Conservation (phyloP, 2,329 filamentous ascomycete genomes). For the Alternaria rosae region DNA sequence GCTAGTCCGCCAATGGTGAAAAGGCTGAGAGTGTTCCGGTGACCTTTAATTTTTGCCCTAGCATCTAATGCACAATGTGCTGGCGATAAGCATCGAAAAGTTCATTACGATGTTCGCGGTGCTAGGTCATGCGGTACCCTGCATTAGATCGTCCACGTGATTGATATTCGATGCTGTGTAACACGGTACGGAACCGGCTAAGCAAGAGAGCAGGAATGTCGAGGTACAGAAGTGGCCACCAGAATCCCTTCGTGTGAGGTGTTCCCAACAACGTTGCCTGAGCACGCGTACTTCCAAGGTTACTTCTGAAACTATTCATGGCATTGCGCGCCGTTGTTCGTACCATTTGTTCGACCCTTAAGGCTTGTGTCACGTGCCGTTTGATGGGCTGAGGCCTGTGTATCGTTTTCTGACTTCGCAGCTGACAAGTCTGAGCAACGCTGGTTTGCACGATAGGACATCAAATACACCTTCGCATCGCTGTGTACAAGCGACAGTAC, state of each 20-base stretch:
- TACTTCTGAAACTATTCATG: not conserved
- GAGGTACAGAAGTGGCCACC: not conserved
- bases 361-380: conserved; percentile 1
- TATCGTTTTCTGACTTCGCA: not conserved
- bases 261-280: not conserved
- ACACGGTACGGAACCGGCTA: conserved; percentile 21
- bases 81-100: conserved; percentile 4
- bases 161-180: conserved; percentile 20
- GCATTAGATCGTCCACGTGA: conserved; percentile 21
- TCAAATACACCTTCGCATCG: conserved; percentile 21
- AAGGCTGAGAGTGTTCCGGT: not conserved
- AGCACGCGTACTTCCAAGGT: not conserved
- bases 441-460: not conserved
- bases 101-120: not conserved
- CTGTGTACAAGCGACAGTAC: not conserved
- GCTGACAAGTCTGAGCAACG: not conserved
- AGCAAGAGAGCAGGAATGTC: not conserved
- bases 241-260: conserved; percentile 1
- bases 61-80: conserved; percentile 2
- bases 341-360: not conserved
- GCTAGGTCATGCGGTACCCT: conserved; percentile 11
- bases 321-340: not conserved
- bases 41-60: not conserved
- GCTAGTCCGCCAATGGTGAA: not conserved
- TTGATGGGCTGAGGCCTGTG: not conserved